Evolutionary conservation across 1,284 basidiomycete genomes (phyloP).

Genomic region (Sanghuangporus baumii): DNA sequence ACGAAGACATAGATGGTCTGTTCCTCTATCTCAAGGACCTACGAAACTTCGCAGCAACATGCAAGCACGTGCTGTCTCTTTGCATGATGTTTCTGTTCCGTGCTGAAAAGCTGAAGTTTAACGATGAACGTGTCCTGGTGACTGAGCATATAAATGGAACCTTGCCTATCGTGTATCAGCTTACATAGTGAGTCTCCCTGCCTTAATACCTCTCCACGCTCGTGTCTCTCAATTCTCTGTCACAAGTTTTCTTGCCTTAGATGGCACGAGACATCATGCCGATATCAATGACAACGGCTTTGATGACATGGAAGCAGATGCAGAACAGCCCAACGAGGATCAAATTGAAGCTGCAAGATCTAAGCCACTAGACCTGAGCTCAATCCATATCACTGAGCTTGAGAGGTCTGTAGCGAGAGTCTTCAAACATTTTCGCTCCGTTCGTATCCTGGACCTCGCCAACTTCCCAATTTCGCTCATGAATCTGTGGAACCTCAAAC

Average conservation of each 20-base stretch:
- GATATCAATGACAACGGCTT: too few species aligned
- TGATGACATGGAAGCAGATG: background rate
- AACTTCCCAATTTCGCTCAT: background rate
- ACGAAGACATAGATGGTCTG: background rate
- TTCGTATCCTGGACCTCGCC: background rate
- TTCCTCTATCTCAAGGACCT: background rate
- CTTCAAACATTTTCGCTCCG: background rate
- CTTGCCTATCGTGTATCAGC: background rate
- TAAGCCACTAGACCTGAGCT: background rate
- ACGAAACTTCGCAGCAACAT: background rate
- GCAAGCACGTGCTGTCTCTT: background rate
- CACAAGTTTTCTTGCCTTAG: too few species aligned
- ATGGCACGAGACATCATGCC: too few species aligned
- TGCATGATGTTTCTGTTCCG: background rate
- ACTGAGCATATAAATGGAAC: background rate
- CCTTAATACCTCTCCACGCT: background rate
- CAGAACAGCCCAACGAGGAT: background rate
- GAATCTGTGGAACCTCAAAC: background rate
- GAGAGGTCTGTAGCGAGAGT: background rate
- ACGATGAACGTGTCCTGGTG: background rate
- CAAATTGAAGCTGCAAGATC: background rate
- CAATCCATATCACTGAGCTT: background rate
- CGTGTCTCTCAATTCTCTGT: too few species aligned
- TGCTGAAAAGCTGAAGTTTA: background rate
- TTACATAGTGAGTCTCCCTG: background rate